Conservation (phyloP, 2,329 filamentous ascomycete genomes). For the Didymella arachidicola region DNA sequence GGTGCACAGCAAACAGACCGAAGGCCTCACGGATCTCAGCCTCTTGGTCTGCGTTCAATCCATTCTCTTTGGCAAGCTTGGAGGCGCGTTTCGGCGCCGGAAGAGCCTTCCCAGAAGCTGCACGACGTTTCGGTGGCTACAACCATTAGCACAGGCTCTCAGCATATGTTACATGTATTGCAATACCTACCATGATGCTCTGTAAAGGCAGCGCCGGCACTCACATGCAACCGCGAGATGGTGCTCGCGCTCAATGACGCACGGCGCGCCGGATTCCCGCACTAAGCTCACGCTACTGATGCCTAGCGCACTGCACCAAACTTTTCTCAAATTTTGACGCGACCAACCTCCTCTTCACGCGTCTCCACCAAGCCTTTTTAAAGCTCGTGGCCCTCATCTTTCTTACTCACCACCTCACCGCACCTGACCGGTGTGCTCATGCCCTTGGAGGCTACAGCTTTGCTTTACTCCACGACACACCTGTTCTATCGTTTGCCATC, state of each 20-base stretch:
- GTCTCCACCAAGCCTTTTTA: constrained; percentile 14
- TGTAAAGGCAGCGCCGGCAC: neutral
- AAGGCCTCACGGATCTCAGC: constrained; percentile 92
- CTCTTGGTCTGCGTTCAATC: constrained; percentile 84
- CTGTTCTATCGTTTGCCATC: constrained; percentile 3
- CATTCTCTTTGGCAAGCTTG: constrained; percentile 91
- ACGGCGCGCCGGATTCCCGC: constrained; percentile 16
- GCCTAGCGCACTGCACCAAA: constrained; percentile 7
- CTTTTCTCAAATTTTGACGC: constrained; percentile 14
- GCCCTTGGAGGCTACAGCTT: constrained; percentile 13
- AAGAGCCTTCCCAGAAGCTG: constrained; percentile 30
- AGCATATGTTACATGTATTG: neutral
- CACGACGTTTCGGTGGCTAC: constrained; percentile 45
- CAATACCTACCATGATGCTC: constrained; percentile 30
- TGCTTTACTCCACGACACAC: neutral
- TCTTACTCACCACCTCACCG: constrained; percentile 13
- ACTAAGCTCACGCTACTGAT: neutral
- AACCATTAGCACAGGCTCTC: neutral
- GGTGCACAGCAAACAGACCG: constrained; percentile 69
- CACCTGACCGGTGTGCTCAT: constrained; percentile 12
- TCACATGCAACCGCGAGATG: constrained; percentile 10
- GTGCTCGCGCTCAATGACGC: constrained; percentile 31
- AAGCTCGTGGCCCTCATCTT: constrained; percentile 8
- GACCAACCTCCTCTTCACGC: constrained; percentile 22
- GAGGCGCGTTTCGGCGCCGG: constrained; percentile 66